Conservation (phyloP, 352 stramenopile genomes). For the Phytopythium vexans region DNA sequence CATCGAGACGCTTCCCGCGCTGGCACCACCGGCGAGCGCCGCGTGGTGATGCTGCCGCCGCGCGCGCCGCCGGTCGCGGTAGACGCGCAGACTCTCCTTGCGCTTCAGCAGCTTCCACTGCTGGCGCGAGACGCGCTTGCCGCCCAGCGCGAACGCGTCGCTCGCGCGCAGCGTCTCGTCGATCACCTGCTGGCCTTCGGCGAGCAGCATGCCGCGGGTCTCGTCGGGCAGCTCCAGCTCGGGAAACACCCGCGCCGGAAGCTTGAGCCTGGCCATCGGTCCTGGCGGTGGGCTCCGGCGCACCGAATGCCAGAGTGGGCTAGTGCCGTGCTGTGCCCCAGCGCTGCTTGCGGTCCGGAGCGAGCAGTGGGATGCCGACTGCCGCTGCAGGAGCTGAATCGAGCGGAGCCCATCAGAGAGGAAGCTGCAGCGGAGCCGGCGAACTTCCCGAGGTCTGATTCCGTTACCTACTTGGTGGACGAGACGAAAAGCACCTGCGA, state of each 20-base stretch:
- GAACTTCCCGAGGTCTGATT: no score
- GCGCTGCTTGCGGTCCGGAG: no score
- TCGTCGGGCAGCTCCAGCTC: constrained; percentile 5
- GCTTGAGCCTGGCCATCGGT: constrained; percentile 1
- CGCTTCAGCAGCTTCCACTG: constrained; percentile 31
- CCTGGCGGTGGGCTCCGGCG: neutral
- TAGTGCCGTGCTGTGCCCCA: no score
- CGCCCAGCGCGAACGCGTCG: constrained; percentile 4
- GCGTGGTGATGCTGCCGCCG: neutral
- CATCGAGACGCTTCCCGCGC: neutral
- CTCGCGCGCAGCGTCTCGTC: constrained; percentile 4
- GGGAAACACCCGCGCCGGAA: constrained; percentile 3
- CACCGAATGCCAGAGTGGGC: neutral
- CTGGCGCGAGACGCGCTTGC: constrained; percentile 4
- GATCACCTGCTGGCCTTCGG: constrained; percentile 6
- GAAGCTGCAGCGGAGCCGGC: no score
- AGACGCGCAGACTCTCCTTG: constrained; percentile 31
- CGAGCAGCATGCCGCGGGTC: neutral
- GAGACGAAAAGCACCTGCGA: no score
- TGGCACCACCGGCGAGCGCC: neutral
- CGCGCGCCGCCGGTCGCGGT: constrained; percentile 21
- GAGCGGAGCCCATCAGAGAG: no score
- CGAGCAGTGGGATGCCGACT: no score
- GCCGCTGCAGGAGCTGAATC: no score
- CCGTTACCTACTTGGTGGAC: no score